Evolutionary conservation across 805 yeast genomes (phyloP).

Genomic region (Nakazawaea ernobii): DNA sequence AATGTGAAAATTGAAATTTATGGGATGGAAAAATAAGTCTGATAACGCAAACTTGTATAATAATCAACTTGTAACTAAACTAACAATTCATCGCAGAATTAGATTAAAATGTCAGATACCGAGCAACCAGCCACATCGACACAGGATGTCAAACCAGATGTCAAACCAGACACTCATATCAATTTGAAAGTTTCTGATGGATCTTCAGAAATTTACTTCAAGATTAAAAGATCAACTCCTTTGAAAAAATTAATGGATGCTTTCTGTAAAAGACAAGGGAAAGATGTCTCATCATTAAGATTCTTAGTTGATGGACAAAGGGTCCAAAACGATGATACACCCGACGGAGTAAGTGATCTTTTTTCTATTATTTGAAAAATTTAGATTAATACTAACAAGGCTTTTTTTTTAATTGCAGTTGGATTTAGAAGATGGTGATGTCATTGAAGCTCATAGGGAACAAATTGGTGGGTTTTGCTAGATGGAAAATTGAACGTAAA

Average conservation of each 20-base stretch:
- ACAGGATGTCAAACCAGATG: constrained; percentile 53
- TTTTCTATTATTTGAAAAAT: background rate
- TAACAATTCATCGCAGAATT: background rate
- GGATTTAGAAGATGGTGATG: constrained; percentile 93
- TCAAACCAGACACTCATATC: constrained; percentile 62
- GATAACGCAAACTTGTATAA: no score
- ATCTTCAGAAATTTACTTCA: constrained; percentile 88
- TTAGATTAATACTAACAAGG: background rate
- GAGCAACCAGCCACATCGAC: constrained; percentile 28
- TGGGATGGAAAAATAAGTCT: no score
- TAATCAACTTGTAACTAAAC: background rate
- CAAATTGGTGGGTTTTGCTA: constrained; percentile 61
- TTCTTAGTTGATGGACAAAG: constrained; percentile 93
- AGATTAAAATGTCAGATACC: constrained; percentile 22
- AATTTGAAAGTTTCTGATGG: constrained; percentile 94
- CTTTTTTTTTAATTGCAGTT: constrained; percentile 27
- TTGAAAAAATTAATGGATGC: constrained; percentile 95
- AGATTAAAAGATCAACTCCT: constrained; percentile 88
- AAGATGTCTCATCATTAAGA: constrained; percentile 73
- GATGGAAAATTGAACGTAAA: no score
- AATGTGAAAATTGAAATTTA: no score
- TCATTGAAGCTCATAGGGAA: constrained; percentile 94
- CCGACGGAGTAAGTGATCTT: constrained; percentile 50
- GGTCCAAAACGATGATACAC: constrained; percentile 82
- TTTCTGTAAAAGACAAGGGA: constrained; percentile 96